Percentiles rank a stretch among this genome's conserved stretches.
Conservation (phyloP, 495 filamentous ascomycete genomes). For the Lophiostoma macrostomum region DNA sequence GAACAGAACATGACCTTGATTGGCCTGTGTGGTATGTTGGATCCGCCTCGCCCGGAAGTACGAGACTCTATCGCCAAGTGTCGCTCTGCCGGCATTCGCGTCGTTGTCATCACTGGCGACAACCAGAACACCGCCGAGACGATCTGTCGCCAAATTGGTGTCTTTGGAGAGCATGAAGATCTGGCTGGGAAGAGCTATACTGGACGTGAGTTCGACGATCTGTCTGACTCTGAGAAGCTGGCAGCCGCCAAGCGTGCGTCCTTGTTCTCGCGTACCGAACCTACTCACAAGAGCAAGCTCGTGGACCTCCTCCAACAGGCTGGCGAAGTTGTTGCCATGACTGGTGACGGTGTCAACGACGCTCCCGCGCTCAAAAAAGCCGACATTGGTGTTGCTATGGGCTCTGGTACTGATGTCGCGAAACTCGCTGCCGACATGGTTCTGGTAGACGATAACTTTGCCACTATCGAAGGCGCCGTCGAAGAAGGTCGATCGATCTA, state of each 20-base stretch:
- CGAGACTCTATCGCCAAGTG: constrained; percentile 81
- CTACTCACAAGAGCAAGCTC: constrained; percentile 89
- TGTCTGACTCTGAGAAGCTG: constrained; percentile 75
- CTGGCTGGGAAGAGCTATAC: constrained; percentile 91
- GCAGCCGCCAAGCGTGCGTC: constrained; percentile 80
- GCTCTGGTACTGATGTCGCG: constrained; percentile 94
- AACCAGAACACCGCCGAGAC: constrained; percentile 97
- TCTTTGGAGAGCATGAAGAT: constrained; percentile 81
- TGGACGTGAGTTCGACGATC: constrained; percentile 86
- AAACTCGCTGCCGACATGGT: constrained; percentile 99
- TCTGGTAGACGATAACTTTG: constrained; percentile 97
- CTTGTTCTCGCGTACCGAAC: constrained; percentile 96
- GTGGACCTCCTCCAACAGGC: constrained; percentile 93
- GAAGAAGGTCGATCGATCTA: constrained; percentile 98
- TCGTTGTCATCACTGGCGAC: constrained; percentile 97
- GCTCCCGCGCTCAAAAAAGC: constrained; percentile 97
- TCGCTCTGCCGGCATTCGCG: constrained; percentile 87
- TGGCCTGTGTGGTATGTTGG: constrained; percentile 93
- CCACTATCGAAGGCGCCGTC: constrained; percentile 92
- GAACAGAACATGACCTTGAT: constrained; percentile 93
- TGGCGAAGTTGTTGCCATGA: constrained; percentile 98
- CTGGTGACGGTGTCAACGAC: constrained; percentile 98
- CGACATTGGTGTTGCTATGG: constrained; percentile 99
- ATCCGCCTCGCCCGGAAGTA: constrained; percentile 95
- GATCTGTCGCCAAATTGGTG: constrained; percentile 94